phyloP scores from a whole-genome alignment of 2,329 filamentous ascomycete genomes.

The Colletotrichum sp. region DNA sequence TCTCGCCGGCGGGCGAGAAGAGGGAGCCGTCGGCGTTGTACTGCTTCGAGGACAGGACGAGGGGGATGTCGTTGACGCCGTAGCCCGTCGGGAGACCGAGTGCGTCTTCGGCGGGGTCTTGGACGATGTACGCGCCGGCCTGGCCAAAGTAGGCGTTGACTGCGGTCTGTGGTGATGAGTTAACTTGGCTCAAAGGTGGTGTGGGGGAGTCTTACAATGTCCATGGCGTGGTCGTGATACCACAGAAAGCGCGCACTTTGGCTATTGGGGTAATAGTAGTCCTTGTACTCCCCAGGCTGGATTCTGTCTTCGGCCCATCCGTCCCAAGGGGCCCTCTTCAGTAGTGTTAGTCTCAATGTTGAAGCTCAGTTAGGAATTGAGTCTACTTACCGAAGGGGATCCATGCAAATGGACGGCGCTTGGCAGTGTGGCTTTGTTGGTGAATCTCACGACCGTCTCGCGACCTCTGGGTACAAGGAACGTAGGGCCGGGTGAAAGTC shows the following conservation, averaged over 20 bases:
- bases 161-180: slow-evolving; percentile 41
- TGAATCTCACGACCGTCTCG: slow-evolving; percentile 60
- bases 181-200: neutral
- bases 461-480: slow-evolving; percentile 52
- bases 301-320: slow-evolving; percentile 62
- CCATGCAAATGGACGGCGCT: slow-evolving; percentile 61
- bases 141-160: slow-evolving; percentile 63
- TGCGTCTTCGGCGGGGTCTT: slow-evolving; percentile 52
- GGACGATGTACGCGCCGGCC: slow-evolving; percentile 60
- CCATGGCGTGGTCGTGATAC: slow-evolving; percentile 58
- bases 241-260: slow-evolving; percentile 59
- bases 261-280: slow-evolving; percentile 66
- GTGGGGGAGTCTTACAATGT: slow-evolving; percentile 27
- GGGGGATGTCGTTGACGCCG: slow-evolving; percentile 58
- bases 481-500: slow-evolving; percentile 58
- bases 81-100: slow-evolving; percentile 54
- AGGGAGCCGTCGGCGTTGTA: slow-evolving; percentile 58
- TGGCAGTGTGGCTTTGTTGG: slow-evolving; percentile 50
- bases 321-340: slow-evolving; percentile 28
- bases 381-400: slow-evolving; percentile 42
- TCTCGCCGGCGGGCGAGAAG: slow-evolving; percentile 47
- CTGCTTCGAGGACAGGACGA: slow-evolving; percentile 54
- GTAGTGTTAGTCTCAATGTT: neutral
- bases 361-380: slow-evolving; percentile 34
- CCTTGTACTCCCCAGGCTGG: slow-evolving; percentile 58